These are phyloP conservation scores for Geosmithia putterillii DNA, from an alignment of 2,329 filamentous ascomycete species.

Conservation along the genomic window DNA sequence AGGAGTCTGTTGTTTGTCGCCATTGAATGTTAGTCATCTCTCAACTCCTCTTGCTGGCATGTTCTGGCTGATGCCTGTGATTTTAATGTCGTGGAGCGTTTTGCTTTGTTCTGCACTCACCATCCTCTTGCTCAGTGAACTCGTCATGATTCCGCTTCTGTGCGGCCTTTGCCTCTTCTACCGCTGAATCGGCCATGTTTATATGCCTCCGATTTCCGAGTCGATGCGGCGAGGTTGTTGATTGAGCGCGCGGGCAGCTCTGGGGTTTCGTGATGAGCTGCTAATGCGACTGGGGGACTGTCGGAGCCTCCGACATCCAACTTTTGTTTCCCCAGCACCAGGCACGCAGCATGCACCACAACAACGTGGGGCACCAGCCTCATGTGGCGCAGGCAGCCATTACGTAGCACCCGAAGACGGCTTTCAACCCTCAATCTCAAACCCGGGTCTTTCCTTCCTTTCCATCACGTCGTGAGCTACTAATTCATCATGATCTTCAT, in stretches of 20 bases:
- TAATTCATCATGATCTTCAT: too few species aligned
- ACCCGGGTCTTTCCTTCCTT: neutral
- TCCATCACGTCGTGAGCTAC: too few species aligned
- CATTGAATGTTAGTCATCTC: too few species aligned
- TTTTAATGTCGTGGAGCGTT: too few species aligned
- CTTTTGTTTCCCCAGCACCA: neutral
- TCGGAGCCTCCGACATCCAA: neutral
- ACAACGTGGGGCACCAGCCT: slow-evolving; percentile 1
- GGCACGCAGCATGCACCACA: too few species aligned
- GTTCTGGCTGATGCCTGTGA: too few species aligned
- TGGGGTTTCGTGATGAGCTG: neutral
- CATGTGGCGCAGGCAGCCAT: neutral
- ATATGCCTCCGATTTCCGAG: neutral
- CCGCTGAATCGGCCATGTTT: slow-evolving; percentile 13
- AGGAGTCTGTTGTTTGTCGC: slow-evolving; percentile 44
- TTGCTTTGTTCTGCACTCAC: too few species aligned
- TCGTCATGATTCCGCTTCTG: slow-evolving; percentile 43
- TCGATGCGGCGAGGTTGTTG: neutral
- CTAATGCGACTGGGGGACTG: neutral
- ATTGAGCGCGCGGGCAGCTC: neutral
- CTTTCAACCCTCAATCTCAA: too few species aligned
- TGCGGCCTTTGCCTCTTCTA: slow-evolving; percentile 19
- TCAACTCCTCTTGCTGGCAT: neutral
- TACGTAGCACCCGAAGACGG: neutral
- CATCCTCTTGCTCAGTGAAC: slow-evolving; percentile 28